These are phyloP conservation scores for Globisporangium echinulatum DNA, from an alignment of 352 stramenopile species.

Conservation along the genomic window DNA sequence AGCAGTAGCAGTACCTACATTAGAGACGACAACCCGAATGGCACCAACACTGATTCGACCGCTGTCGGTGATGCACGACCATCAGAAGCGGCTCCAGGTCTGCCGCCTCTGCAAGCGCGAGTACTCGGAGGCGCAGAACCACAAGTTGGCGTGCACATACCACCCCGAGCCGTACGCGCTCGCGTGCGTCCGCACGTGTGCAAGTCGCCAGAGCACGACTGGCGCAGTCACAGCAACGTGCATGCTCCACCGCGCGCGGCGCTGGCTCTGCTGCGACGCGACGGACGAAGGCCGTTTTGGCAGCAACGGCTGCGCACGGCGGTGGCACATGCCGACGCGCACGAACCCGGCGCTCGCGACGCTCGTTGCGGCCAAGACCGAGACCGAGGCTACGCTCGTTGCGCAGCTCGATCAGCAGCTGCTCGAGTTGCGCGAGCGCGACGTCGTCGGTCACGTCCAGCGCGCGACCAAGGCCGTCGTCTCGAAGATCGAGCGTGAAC, in stretches of 20 bases:
- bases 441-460: slow-evolving; percentile 51
- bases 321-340: slow-evolving; percentile 54
- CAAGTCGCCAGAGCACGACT: slow-evolving; percentile 19
- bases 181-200: slow-evolving; percentile 50
- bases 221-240: slow-evolving; percentile 23
- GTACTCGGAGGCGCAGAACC: slow-evolving; percentile 76
- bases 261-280: slow-evolving; percentile 73
- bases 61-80: slow-evolving; percentile 48
- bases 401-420: slow-evolving; percentile 58
- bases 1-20: background rate
- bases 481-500: slow-evolving; percentile 41
- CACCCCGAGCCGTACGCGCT: slow-evolving; percentile 60
- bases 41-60: slow-evolving; percentile 3
- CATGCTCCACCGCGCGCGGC: slow-evolving; percentile 65
- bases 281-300: slow-evolving; percentile 65
- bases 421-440: slow-evolving; percentile 43
- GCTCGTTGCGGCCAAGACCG: slow-evolving; percentile 36
- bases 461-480: slow-evolving; percentile 38
- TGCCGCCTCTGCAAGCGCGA: slow-evolving; percentile 56
- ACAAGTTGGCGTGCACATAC: slow-evolving; percentile 52
- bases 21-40: slow-evolving; percentile 6
- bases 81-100: slow-evolving; percentile 43
- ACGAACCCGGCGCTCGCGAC: slow-evolving; percentile 32
- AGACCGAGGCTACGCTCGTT: slow-evolving; percentile 32
- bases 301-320: slow-evolving; percentile 44